phyloP scores from a whole-genome alignment of 1,284 basidiomycete genomes.

The Tranzscheliella williamsii region DNA sequence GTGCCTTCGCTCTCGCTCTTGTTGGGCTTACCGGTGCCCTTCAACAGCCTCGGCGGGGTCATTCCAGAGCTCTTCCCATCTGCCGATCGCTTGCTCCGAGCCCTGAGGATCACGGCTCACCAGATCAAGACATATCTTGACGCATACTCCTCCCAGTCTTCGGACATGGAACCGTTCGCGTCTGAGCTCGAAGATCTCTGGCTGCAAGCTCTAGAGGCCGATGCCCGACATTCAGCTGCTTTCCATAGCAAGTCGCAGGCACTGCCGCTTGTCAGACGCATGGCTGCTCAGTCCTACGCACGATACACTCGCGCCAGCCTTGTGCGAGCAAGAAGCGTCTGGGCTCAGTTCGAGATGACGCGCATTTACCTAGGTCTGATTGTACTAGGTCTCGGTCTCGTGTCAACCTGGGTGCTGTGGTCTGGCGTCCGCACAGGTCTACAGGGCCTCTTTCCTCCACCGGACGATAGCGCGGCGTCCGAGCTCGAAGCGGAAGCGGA shows the following conservation, averaged over 20 bases:
- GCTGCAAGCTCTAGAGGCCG: constrained; percentile 34
- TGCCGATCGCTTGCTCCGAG: constrained; percentile 65
- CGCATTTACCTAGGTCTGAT: constrained; percentile 72
- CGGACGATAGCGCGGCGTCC: neutral
- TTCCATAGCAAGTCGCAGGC: constrained; percentile 13
- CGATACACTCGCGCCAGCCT: constrained; percentile 72
- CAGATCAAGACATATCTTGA: constrained; percentile 80
- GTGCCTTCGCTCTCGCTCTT: constrained; percentile 87
- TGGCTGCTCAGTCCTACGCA: constrained; percentile 40
- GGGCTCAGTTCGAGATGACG: constrained; percentile 88
- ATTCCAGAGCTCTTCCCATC: constrained; percentile 82
- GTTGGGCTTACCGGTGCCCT: constrained; percentile 89
- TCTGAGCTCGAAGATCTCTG: constrained; percentile 51
- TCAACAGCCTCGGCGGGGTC: constrained; percentile 87
- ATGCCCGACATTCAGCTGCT: constrained; percentile 30
- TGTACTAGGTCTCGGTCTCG: constrained; percentile 58
- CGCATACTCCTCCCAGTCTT: constrained; percentile 70
- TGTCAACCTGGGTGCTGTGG: constrained; percentile 9
- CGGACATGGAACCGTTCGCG: constrained; percentile 67
- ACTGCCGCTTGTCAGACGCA: constrained; percentile 10
- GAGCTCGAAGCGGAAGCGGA: neutral
- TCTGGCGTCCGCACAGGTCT: constrained; percentile 8
- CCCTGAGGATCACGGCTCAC: constrained; percentile 73
- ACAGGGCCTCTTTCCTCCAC: neutral
- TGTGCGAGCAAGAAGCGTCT: constrained; percentile 76